These are phyloP conservation scores for Saccharomycopsis oosterbeekiorum DNA, from an alignment of 805 yeast species.

Conservation along the genomic window DNA sequence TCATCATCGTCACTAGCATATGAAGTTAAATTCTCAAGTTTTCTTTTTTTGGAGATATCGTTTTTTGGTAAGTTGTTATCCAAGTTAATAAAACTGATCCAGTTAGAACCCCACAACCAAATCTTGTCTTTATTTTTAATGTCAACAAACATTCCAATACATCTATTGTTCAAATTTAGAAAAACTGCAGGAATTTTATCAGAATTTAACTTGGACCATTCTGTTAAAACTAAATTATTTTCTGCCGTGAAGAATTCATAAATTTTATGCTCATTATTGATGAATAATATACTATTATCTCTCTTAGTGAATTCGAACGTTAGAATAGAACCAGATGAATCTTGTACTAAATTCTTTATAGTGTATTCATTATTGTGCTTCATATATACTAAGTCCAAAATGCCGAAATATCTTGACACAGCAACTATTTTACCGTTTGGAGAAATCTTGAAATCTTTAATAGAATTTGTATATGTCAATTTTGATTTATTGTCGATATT, in stretches of 20 bases:
- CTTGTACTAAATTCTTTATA: conserved; percentile 24
- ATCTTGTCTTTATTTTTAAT: conserved; percentile 33
- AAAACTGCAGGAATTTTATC: conserved; percentile 65
- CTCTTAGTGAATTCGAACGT: conserved; percentile 45
- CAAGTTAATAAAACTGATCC: conserved; percentile 56
- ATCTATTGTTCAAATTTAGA: conserved; percentile 47
- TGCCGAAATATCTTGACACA: conserved; percentile 51
- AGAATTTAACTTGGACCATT: conserved; percentile 74
- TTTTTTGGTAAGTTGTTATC: conserved; percentile 28
- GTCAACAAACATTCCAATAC: conserved; percentile 60
- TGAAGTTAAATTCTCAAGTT: conserved; percentile 12
- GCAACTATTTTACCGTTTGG: conserved; percentile 39
- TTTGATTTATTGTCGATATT: conserved; percentile 29
- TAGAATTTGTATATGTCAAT: conserved; percentile 38
- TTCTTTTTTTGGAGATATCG: conserved; percentile 6
- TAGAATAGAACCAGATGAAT: conserved; percentile 54
- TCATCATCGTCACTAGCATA: conserved; percentile 17
- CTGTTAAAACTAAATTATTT: conserved; percentile 37
- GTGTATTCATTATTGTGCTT: conserved; percentile 20
- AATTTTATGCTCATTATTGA: conserved; percentile 66
- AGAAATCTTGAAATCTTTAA: conserved; percentile 44
- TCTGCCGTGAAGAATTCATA: conserved; percentile 46
- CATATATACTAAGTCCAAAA: conserved; percentile 41
- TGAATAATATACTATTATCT: conserved; percentile 43
- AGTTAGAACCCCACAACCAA: conserved; percentile 84